Evolutionary conservation across 2,329 filamentous ascomycete species (phyloP), one percentile per base, ranked within the genome.

Genomic region (Sclerotinia subarctica): DNA sequence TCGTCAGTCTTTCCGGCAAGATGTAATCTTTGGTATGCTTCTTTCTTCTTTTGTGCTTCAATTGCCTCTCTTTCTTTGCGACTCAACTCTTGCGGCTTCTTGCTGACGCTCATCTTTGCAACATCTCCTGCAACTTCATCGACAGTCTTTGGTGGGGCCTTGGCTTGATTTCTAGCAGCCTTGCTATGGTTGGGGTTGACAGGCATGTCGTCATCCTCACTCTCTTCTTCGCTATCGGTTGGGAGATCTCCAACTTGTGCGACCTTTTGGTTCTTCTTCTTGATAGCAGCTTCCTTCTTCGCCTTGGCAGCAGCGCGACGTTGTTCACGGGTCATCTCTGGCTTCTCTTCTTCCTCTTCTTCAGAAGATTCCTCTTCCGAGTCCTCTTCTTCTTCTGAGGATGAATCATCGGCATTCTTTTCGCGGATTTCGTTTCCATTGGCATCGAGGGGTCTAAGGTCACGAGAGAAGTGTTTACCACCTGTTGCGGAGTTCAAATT

Each of bases 1-100:
- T 97, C 92, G 70, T 99, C 95, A 56, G 95, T 98, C 88, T 98
- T 98, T 76, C 94, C 94, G 77, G 93, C 91, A 68, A 93, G 92
- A 76, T 97, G 94, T 75, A 97, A 80, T 81, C 96, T 96, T 83
- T 93, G 87, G 77, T 97, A 97, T 73, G 89, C 86, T 83, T 97
- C 94, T 79, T 93, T 94, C 42, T 92, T 93, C 78, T 94, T 91
- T 71, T 90, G 89, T 1, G 94, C 94, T 81, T 97, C 91, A 46
- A 95, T 77, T 2, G 94, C 91, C 82, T 98, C 90, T 26, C 88
- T 82, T 81, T 92, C 90, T 42, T 88, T 84, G 62, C 90, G 83
- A 49, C 86, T 88, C 58, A 92, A 80, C 77, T 90, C 86, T 35
- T 78, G 79, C 38, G 78, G 70, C 15, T 79, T 78, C 75, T 82